phyloP scores from a whole-genome alignment of 1,284 basidiomycete genomes.

The Schizophyllum amplum region DNA sequence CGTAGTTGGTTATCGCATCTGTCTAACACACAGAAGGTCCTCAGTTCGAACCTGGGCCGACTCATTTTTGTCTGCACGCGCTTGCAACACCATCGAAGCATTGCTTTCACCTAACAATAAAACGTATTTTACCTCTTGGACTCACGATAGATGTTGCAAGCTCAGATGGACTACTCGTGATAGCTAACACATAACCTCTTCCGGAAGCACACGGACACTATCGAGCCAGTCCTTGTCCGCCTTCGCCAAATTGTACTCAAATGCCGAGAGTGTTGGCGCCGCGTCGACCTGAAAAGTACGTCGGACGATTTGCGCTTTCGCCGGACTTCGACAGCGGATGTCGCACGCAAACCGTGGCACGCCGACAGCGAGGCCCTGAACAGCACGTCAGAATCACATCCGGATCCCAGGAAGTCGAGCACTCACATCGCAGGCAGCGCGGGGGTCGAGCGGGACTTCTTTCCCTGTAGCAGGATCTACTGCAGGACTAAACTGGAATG shows the following conservation, averaged over 20 bases:
- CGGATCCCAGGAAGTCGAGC: background rate
- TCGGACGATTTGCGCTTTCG: slow-evolving; percentile 8
- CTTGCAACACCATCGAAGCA: too few species aligned
- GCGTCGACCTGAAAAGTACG: slow-evolving; percentile 9
- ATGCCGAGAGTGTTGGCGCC: slow-evolving; percentile 8
- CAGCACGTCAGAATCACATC: background rate
- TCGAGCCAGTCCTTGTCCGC: slow-evolving; percentile 7
- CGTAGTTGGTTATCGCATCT: slow-evolving; percentile 59
- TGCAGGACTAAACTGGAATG: slow-evolving; percentile 15
- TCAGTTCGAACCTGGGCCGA: slow-evolving; percentile 37
- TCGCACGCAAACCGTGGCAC: slow-evolving; percentile 10
- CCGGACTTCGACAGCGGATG: slow-evolving; percentile 9
- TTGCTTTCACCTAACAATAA: too few species aligned
- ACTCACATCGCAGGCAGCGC: background rate
- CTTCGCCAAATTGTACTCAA: slow-evolving; percentile 5
- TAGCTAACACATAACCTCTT: too few species aligned
- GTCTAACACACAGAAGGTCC: slow-evolving; percentile 50
- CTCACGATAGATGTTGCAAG: too few species aligned
- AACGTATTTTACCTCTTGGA: too few species aligned
- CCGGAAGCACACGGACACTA: background rate
- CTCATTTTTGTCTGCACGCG: too few species aligned
- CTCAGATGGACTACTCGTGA: too few species aligned
- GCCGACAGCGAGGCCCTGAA: slow-evolving; percentile 8
- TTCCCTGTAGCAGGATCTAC: slow-evolving; percentile 6
- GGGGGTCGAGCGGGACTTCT: slow-evolving; percentile 3